These are phyloP conservation scores for Zygosaccharomyces sapae DNA, from an alignment of 1,139 yeast genomes.

Conservation along the genomic window DNA sequence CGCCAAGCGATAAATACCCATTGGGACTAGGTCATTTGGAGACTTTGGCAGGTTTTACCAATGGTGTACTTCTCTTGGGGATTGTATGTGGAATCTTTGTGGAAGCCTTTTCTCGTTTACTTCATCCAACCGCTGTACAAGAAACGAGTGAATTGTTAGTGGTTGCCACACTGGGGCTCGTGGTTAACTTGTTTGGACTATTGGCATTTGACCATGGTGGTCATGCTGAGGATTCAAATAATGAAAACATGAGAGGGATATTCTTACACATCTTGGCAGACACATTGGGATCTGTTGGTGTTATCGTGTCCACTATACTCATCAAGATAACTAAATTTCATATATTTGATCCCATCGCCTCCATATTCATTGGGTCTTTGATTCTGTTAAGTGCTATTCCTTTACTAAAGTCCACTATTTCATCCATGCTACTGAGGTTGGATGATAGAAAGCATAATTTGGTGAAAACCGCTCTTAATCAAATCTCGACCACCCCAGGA, in stretches of 20 bases:
- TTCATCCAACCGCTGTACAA: conserved; percentile 70
- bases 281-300: conserved; percentile 95
- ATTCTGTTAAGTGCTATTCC: conserved; percentile 83
- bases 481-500: conserved; percentile 68
- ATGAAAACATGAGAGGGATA: conserved; percentile 92
- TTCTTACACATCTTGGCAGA: conserved; percentile 92
- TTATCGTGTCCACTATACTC: conserved; percentile 74
- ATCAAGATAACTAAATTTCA: conserved; percentile 55
- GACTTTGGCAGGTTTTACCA: conserved; percentile 90
- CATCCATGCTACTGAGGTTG: conserved; percentile 62
- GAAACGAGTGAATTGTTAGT: conserved; percentile 81
- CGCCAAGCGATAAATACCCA: conserved; percentile 70
- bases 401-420: conserved; percentile 72
- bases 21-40: conserved; percentile 87
- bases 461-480: conserved; percentile 61
- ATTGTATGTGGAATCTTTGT: conserved; percentile 83
- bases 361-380: conserved; percentile 75
- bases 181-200: conserved; percentile 87
- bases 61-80: conserved; percentile 82
- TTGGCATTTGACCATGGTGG: conserved; percentile 81
- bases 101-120: conserved; percentile 79
- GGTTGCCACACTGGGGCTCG: conserved; percentile 77
- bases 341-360: conserved; percentile 85
- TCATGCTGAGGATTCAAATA: conserved; percentile 42
- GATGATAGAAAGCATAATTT: conserved; percentile 53